Evolutionary conservation across 1,284 basidiomycete genomes (phyloP).

Genomic region (Phellinidium pouzarii): DNA sequence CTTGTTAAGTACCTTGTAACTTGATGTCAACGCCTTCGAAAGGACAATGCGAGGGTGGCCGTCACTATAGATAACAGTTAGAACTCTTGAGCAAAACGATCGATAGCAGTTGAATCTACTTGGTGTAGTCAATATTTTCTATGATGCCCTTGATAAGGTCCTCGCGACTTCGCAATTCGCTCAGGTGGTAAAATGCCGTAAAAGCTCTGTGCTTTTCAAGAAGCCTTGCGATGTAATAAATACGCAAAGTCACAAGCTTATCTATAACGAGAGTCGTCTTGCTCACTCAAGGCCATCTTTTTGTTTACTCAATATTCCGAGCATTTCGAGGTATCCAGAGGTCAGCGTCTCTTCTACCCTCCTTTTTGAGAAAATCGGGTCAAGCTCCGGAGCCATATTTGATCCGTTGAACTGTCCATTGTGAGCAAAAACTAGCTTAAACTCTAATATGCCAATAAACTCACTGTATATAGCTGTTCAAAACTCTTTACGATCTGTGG

Average conservation of each 20-base stretch:
- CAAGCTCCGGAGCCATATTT: conserved; percentile 44
- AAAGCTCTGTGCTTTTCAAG: conserved; percentile 91
- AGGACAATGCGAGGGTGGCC: conserved; percentile 88
- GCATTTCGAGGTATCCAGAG: conserved; percentile 93
- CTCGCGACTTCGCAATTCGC: conserved; percentile 84
- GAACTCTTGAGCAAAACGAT: conserved; percentile 6
- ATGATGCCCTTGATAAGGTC: conserved; percentile 90
- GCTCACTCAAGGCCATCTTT: conserved; percentile 84
- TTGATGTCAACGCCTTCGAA: conserved; percentile 90
- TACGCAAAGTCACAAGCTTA: background rate
- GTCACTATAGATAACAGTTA: conserved; percentile 49
- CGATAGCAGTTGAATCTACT: conserved; percentile 44
- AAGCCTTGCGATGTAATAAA: conserved; percentile 42
- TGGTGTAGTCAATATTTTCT: conserved; percentile 85
- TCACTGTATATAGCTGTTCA: conserved; percentile 86
- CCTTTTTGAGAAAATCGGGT: conserved; percentile 83
- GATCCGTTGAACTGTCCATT: conserved; percentile 50
- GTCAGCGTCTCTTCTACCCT: conserved; percentile 81
- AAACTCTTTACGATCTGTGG: conserved; percentile 84
- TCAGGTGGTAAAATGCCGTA: conserved; percentile 91
- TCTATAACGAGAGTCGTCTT: conserved; percentile 16
- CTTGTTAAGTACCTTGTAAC: conserved; percentile 60
- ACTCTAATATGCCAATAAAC: conserved; percentile 24
- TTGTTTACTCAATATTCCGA: conserved; percentile 84
- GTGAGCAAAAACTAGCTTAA: background rate